Base-by-base conservation (phyloP, 306 rosid genomes). In the Pterocarpus macrocarpus region DNA sequence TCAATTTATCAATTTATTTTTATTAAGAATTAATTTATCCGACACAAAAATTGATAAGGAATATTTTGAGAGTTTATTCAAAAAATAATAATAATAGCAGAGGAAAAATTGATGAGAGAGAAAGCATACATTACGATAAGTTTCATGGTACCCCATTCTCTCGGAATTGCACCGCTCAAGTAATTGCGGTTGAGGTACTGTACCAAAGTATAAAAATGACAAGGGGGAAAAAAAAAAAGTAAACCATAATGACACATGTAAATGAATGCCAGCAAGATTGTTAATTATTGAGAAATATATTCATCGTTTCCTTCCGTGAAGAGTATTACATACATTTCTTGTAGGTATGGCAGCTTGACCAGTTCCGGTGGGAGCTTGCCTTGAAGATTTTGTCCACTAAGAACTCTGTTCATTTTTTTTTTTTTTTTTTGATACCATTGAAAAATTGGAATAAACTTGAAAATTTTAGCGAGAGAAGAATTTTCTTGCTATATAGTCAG, bases 331-430 rank as follows among this genome's bases (percentile, higher is more conserved):
- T 62, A 86, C 93, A 89, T 30, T 38, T 79, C 36, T 17, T 80
- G 8, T 2, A 90, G 89, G 62, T 79, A 79, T 17, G 83, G 83
- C 49, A 90, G 75, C 49, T 50, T 75, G 14, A 8, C 73, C 33
- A 90, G 4, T 9, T 87, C 84, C 11, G 39, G 56, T 0, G 94
- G 94, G 11, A 90, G 86, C 16, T 36, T 76, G 12, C 94, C 92
- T 1, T 30, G 4, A 10, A 90, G 87, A 70, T 47, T 65, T 73
- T 87, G 89, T 7, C 39, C 7, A 33, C 69, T 85, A 13, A 83
- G 55, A 35, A 45, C 1, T 71, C 92, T 90, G 80, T 33, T 16
- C 32, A 32, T 62, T 16, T 5, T 15, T 8, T 15, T 34, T 15
- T 8, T 15, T 34, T 22, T 22, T 22, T 22, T 22, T 22, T 22